Base-by-base conservation (phyloP, 2,329 filamentous ascomycete genomes). In the Diplocarpon rosae region DNA sequence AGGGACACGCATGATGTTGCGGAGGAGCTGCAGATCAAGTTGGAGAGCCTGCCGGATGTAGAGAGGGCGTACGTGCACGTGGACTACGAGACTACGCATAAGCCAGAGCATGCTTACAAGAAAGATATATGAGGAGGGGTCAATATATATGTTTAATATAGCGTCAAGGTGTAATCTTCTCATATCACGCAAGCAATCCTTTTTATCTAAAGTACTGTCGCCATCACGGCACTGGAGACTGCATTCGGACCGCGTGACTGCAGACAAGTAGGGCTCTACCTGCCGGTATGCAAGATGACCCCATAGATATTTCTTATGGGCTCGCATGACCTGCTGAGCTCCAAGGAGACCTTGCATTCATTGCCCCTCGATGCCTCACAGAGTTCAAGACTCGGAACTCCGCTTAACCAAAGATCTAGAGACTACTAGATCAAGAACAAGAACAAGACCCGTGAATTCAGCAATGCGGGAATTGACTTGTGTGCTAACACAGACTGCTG, bases 11-110 rank as follows among this genome's bases (percentile, higher is more conserved):
- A 98, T 63, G 92, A 98, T 59, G 78, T 95, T 11, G 90, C 92
- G 0, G 92, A 98, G 66, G 88, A 83, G 57, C 71, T 98, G 56
- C 92, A 98, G 70, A 84, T 84, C 51, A 96, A 96, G 69, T 71
- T 96, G 2, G 92, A 98, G 72, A 85, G 81, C 45, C 65, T 98
- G 51, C 90, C 92, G 0, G 83, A 95, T 61, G 81, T 96, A 9
- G 92, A 96, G 72, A 71, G 92, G 47, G 88, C 88, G 0, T 96
- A 95, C 62, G 92, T 96, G 15, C 92, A 98, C 63, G 89, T 95
- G 14, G 92, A 98, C 64, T 96, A 93, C 57, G 92, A 96, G 69
- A 95, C 89, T 3, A 88, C 83, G 14, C 92, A 96, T 65, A 89
- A 92, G 64, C 90, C 90, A 0, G 89, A 95, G 69, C 89, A 80